Base-by-base conservation (phyloP, 1,139 yeast species). In the Diutina scorzettiae region DNA sequence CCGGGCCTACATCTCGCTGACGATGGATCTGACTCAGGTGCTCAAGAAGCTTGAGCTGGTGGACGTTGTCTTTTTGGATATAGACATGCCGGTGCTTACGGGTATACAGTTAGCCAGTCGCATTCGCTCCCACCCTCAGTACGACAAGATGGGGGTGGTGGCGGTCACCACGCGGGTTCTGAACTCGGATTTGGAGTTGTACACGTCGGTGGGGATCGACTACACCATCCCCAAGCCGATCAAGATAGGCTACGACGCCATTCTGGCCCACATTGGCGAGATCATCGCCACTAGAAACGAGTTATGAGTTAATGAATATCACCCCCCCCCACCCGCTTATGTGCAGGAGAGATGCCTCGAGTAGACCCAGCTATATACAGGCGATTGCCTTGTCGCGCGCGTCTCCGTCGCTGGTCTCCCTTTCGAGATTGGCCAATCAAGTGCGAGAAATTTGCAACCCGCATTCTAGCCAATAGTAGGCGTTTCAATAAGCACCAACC, bases 1-100 rank as follows among this genome's bases (percentile, higher is more conserved):
- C 4, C 53, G 54, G 41, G 52, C 66, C 36, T 41, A 44, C 14
- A 55, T 66, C 9, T 51, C 53, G 5, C 57, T 58, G 43, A 49
- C 64, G 4, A 57, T 55, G 40, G 68, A 66, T 48, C 57, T 64
- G 27, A 55, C 64, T 2, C 51, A 54, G 40, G 65, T 66, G n/a
- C 7, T 34, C 12, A 45, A 41, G 12, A 12, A 52, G 11, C 40
- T 53, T 27, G 52, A 53, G 40, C 45, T 44, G 19, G 66, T 56
- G 45, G 70, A 67, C 45, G 49, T 60, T 41, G 59, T 66, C 11
- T 69, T 69, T 46, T 53, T 69, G 41, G 74, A 69, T 48, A 69
- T 69, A 41, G 74, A 69, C 48, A 69, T 69, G 74, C 74, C 74
- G 2, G 54, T 52, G 6, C 53, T 69, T n/a, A 54, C 63, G 21